phyloP scores from a whole-genome alignment of 345 rosid species.

The Eucalyptus rudis region DNA sequence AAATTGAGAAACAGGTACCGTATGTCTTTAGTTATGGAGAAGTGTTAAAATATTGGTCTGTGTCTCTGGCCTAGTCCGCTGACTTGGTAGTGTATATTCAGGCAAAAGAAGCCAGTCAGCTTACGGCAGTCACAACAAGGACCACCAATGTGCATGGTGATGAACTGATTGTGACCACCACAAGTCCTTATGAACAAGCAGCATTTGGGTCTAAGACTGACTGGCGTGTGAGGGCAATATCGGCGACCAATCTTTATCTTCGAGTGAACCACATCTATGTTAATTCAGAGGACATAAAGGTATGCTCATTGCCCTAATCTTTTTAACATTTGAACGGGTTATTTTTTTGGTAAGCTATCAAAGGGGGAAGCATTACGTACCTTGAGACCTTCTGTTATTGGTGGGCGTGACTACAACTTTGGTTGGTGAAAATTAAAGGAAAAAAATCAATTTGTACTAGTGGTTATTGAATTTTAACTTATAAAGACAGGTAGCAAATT shows the following conservation, averaged over 20 bases:
- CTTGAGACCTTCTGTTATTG: background rate
- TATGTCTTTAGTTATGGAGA: background rate
- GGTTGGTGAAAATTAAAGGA: background rate
- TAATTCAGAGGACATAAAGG: constrained; percentile 95
- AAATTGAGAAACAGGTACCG: constrained; percentile 92
- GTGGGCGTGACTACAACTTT: background rate
- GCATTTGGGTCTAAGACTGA: constrained; percentile 92
- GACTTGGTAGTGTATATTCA: constrained; percentile 4
- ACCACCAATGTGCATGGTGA: constrained; percentile 96
- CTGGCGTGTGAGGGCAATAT: constrained; percentile 99
- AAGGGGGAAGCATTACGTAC: background rate
- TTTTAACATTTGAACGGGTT: background rate
- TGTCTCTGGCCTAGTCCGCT: background rate
- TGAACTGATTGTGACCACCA: constrained; percentile 78
- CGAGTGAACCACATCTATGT: constrained; percentile 93
- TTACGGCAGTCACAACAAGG: constrained; percentile 91
- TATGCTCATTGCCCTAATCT: background rate
- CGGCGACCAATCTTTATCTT: constrained; percentile 95
- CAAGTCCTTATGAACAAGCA: constrained; percentile 89
- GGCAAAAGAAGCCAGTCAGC: constrained; percentile 96
- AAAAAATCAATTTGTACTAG: background rate
- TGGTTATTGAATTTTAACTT: background rate
- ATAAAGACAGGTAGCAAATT: background rate
- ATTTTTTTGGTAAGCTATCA: background rate
- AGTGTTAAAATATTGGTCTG: background rate